Percentiles rank a stretch among this genome's conserved stretches.
Conservation (phyloP, 164 flowering plant genomes). For the Santalum album region DNA sequence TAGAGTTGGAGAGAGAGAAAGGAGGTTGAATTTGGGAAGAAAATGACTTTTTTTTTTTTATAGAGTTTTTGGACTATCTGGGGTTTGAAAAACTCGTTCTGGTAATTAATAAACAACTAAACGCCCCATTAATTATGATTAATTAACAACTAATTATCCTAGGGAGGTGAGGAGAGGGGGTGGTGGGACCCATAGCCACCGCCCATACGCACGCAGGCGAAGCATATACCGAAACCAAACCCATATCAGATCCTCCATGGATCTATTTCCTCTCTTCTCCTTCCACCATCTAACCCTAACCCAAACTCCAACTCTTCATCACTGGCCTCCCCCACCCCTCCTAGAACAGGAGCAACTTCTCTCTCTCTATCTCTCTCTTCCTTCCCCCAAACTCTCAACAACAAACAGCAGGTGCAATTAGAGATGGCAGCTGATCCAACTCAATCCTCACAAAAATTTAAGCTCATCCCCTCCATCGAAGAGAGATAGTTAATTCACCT, state of each 20-base stretch:
- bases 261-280: neutral
- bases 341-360: neutral
- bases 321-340: too few relatives aligned
- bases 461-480: too few relatives aligned
- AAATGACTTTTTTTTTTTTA: neutral
- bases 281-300: constrained; percentile 19
- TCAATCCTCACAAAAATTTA: too few relatives aligned
- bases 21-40: neutral
- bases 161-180: neutral
- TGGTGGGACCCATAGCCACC: constrained; percentile 29
- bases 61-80: neutral
- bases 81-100: neutral
- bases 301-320: constrained; percentile 6
- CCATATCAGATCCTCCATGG: constrained; percentile 15
- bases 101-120: too few relatives aligned
- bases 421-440: too few relatives aligned
- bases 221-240: constrained; percentile 14
- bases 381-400: constrained; percentile 11
- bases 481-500: too few relatives aligned
- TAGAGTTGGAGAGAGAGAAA: neutral
- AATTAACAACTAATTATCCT: too few relatives aligned
- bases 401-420: neutral
- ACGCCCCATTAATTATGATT: neutral
- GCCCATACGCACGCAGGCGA: constrained; percentile 30
- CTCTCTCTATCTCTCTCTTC: neutral